Evolutionary conservation across 495 filamentous ascomycete genomes (phyloP), one percentile per base, ranked within the genome.

Genomic region (Achaetomiella virescens): DNA sequence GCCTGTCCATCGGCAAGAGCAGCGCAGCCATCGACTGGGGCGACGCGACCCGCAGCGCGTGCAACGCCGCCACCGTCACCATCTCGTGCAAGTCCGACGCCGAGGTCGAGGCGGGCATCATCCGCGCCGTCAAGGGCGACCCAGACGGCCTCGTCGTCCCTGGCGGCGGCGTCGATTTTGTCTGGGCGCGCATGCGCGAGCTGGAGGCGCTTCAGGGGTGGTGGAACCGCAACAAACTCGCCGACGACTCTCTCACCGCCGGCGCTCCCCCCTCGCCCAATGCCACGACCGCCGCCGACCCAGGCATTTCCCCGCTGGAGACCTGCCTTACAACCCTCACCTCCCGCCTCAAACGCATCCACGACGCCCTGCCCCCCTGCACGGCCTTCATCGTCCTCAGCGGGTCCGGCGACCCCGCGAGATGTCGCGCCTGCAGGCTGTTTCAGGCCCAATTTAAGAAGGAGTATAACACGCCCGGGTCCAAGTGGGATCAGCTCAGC

Each of bases 21-120:
- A 88, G 88, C 56, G 92, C 91, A 0, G 84, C 92, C 17, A 77
- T 97, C 12, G 93, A 98, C 69, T 95, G 90, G 83, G 91, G 91
- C 29, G 84, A 86, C 48, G 85, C 88, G 10, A 81, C 85, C 62
- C 80, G 83, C 59, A 89, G 85, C 22, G 80, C 85, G 24, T 88
- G 90, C 27, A 75, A 79, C 22, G 82, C 84, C 58, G 91, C 91
- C 3, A 81, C 78, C 0, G 80, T 86, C 45, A 71, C 81, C 1
- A 85, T 97, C 52, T 82, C 84, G 20, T 95, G 90, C 69, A 77
- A 71, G 3, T 79, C 79, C 43, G 93, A 98, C 65, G 78, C 81
- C 6, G 88, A 85, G 8, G 86, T 97, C 5, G 82, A 86, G 10
- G 74, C 81, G 2, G 87, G 84, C 10, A 72, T 96, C 20, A 71